Base-by-base conservation (phyloP, 345 rosid species). In the Citrus inodora region DNA sequence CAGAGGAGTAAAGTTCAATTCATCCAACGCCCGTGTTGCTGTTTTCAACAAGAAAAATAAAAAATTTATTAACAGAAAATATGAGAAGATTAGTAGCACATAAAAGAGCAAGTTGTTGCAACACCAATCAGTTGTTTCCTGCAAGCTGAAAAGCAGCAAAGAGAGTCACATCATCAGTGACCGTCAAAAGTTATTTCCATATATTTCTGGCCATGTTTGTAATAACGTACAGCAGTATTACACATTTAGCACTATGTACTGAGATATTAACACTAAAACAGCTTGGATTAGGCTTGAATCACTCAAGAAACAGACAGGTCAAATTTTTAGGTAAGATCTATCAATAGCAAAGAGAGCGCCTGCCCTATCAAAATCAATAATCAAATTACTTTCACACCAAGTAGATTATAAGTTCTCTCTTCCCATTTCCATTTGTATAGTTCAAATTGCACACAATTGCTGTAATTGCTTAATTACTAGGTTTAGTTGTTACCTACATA, bases 21-120 rank as follows among this genome's bases (percentile, higher is more conserved):
- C 8, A 55, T 95, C 94, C 85, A 95, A 66, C 32, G 98, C 99
- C 87, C 87, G 85, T 19, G 90, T 89, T 65, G 99, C 99, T 95
- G 90, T 77, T 30, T 63, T 46, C 37, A 58, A 22, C n/a, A 30
- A 69, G 38, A 77, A 14, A 24, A 35, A 33, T 3, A 35, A 66
- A 24, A 33, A 79, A 69, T 37, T 48, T 6, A 70, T 24, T 48
- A 21, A 24, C 42, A 61, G 37, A 5, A 27, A 69, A 21, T 27
- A 42, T 25, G 0, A 14, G 59, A 21, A 55, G 3, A 24, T 17
- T 55, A 56, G 9, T 37, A 53, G 55, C 48, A 14, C 28, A 35
- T 1, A 30, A 64, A 11, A 6, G 46, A 58, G 24, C 3, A 16
- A 76, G 35, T 19, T 27, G 11, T 25, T 68, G 21, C 21, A 11